These are phyloP conservation scores for Panicum miliaceum DNA, from an alignment of 176 grass and related monocot species.

Conservation along the genomic window DNA sequence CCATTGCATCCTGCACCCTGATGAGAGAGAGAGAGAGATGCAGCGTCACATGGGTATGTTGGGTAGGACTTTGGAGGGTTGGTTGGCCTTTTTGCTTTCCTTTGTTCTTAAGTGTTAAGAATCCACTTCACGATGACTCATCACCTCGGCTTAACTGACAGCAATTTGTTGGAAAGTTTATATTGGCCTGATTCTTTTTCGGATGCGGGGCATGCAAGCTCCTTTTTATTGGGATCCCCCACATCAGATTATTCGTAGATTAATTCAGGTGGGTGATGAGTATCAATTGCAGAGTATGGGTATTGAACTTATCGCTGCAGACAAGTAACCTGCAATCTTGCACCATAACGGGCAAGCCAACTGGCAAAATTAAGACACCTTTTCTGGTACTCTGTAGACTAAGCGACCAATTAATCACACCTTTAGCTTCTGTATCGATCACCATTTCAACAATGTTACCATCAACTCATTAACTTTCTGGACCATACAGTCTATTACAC, in stretches of 20 bases:
- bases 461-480: no score
- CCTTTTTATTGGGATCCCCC: background rate
- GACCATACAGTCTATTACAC: no score
- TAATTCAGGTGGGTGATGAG: background rate
- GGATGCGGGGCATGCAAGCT: background rate
- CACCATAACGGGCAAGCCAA: no score
- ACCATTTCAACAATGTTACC: no score
- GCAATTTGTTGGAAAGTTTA: slow-evolving; percentile 21
- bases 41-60: slow-evolving; percentile 42
- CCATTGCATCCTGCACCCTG: background rate
- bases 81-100: slow-evolving; percentile 1
- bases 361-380: no score
- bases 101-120: slow-evolving; percentile 33
- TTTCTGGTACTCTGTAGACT: no score
- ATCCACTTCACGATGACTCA: slow-evolving; percentile 40
- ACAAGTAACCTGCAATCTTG: no score
- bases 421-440: no score
- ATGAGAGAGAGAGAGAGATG: background rate
- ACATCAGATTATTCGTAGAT: background rate
- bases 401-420: no score
- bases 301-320: no score
- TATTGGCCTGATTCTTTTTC: background rate
- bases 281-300: no score
- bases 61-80: slow-evolving; percentile 28
- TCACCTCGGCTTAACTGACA: background rate